Evolutionary conservation across 75 land plant species (phyloP).

Genomic region (Pseudotsuga menziesii): DNA sequence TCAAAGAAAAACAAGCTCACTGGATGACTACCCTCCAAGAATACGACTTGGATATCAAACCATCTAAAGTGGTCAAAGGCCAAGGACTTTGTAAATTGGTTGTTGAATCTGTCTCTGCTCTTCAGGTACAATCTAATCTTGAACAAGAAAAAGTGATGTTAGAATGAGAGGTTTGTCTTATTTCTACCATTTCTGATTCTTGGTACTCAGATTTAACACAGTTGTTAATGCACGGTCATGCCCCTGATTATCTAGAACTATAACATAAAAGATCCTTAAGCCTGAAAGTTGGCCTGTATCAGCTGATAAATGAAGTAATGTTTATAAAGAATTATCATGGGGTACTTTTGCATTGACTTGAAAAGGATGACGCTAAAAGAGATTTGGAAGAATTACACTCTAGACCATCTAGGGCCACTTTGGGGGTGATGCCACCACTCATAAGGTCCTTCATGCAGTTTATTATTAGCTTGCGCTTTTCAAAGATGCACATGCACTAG

Average conservation of each 20-base stretch:
- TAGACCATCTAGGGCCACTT: not conserved
- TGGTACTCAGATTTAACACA: not conserved
- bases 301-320: too few species aligned
- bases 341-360: not conserved
- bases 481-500: not conserved
- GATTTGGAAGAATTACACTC: too few species aligned
- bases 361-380: not conserved
- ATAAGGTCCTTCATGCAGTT: not conserved
- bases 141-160: not conserved
- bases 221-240: not conserved
- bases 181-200: too few species aligned
- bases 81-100: not conserved
- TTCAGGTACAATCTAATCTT: too few species aligned
- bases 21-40: not conserved
- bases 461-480: not conserved
- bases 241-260: too few species aligned
- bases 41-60: too few species aligned
- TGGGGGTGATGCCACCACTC: not conserved
- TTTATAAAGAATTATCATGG: not conserved
- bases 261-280: not conserved
- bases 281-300: fast-evolving
- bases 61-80: not conserved
- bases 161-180: too few species aligned
- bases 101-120: not conserved
- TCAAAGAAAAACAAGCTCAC: not conserved